Percentiles rank a stretch among this genome's conserved stretches.
phyloP scores from a whole-genome alignment of 2,329 filamentous ascomycete genomes.

The Fusarium chlamydosporum region DNA sequence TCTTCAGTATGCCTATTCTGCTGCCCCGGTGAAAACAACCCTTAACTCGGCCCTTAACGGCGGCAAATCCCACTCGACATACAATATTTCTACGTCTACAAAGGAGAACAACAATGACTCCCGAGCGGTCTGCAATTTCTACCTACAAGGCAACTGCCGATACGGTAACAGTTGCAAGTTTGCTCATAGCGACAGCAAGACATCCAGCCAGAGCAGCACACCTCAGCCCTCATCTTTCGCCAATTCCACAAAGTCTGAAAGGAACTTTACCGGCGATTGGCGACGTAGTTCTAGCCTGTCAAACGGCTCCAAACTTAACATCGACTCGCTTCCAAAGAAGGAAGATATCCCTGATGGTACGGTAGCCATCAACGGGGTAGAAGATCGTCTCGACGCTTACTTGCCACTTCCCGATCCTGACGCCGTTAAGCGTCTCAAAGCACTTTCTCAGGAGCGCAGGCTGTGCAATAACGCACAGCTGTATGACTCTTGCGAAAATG shows the following conservation, averaged over 20 bases:
- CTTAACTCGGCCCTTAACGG: background rate
- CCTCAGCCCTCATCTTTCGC: conserved; percentile 6
- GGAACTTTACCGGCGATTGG: conserved; percentile 18
- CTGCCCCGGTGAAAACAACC: conserved; percentile 11
- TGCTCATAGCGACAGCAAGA: conserved; percentile 32
- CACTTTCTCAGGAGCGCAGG: conserved; percentile 25
- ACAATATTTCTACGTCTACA: conserved; percentile 9
- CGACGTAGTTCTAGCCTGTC: conserved; percentile 8
- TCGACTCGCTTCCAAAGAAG: conserved; percentile 30
- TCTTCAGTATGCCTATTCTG: conserved; percentile 42
- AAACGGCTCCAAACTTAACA: conserved; percentile 17
- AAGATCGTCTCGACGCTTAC: conserved; percentile 42
- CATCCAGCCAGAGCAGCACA: conserved; percentile 29
- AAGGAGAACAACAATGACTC: conserved; percentile 21
- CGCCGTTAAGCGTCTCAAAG: conserved; percentile 31
- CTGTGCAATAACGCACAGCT: conserved; percentile 46
- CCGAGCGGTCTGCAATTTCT: conserved; percentile 38
- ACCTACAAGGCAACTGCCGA: conserved; percentile 43
- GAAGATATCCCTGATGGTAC: conserved; percentile 32
- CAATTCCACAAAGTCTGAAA: conserved; percentile 21
- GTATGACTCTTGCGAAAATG: conserved; percentile 32
- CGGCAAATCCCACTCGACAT: conserved; percentile 7
- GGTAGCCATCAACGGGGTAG: conserved; percentile 34
- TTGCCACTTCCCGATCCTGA: conserved; percentile 22
- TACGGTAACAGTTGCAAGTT: conserved; percentile 45